Evolutionary conservation across 345 rosid genomes (phyloP), one percentile per base, ranked within the genome.

Genomic region (Zanthoxylum bungeanum): DNA sequence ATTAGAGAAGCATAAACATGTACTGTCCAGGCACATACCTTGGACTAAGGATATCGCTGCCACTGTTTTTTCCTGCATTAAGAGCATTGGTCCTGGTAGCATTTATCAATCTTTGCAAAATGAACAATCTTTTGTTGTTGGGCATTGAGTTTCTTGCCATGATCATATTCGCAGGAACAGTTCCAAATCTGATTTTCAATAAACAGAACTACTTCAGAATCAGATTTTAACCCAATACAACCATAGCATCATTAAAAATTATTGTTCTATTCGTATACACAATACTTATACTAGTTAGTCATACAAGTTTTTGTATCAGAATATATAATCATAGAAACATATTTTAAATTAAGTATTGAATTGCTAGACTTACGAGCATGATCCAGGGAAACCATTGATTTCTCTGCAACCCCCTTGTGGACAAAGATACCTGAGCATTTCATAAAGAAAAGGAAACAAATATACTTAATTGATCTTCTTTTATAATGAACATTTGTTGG

Each of bases 381-480:
- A 71, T 30, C 69, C 75, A 1, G 82, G 78, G 67, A 78, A 82
- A 24, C 74, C 80, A 49, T 78, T 82, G 69, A 82, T 76, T 76
- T 82, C 85, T 70, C 82, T 70, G 72, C 85, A 82, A 46, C 85
- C 75, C 12, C 82, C 82, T 44, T 57, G 60, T 17, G 80, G 85
- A 70, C 82, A 78, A 42, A 78, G 78, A 53, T 78, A 82, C 85
- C 85, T 82, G n/a, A n/a, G 58, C 47, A 78, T 66, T 61, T 4
- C 44, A 44, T 19, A 50, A 21, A 71, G 31, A 21, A 60, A 68
- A 50, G n/a, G 25, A 56, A 25, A 30, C 4, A 7, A 46, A 3
- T 10, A 33, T 8, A 17, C n/a, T 40, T 25, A 37, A 60, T 0
- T 5, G 0, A 17, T 19, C 10, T 19, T 27, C 44, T 2, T 60